These are phyloP conservation scores for Nidularia pulvinata DNA, from an alignment of 768 basidiomycete species.

Conservation along the genomic window DNA sequence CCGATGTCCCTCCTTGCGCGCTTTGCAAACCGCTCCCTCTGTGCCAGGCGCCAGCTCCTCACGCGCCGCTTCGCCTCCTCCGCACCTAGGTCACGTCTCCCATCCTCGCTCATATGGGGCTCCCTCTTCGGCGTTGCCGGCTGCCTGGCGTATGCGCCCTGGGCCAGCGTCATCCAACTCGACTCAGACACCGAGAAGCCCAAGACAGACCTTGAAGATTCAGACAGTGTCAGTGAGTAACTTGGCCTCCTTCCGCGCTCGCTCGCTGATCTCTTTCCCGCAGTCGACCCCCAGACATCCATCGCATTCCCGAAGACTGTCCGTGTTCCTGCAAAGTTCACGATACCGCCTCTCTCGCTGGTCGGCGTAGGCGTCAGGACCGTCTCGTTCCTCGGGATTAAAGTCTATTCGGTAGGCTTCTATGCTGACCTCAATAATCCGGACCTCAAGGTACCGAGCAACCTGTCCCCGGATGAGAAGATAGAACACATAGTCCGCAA, in stretches of 20 bases:
- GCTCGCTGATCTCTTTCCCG: not conserved
- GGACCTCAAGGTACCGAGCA: conserved; percentile 55
- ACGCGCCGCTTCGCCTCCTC: conserved; percentile 12
- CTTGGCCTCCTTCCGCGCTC: not conserved
- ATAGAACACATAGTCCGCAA: conserved; percentile 66
- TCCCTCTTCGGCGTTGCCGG: conserved; percentile 22
- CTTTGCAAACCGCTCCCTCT: conserved; percentile 10
- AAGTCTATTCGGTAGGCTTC: conserved; percentile 90
- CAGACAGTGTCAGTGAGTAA: conserved; percentile 22
- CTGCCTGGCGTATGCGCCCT: conserved; percentile 14
- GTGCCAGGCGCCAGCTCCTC: not conserved
- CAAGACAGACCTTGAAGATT: conserved; percentile 3
- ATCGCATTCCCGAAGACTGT: conserved; percentile 73
- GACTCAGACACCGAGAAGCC: conserved; percentile 31
- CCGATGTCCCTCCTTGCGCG: conserved; percentile 14
- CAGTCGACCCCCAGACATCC: conserved; percentile 75
- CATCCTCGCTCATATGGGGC: no score
- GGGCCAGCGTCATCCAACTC: conserved; percentile 39
- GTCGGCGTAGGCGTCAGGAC: conserved; percentile 87
- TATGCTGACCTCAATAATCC: conserved; percentile 82
- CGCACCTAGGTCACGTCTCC: conserved; percentile 8
- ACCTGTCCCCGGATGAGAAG: conserved; percentile 68
- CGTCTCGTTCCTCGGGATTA: conserved; percentile 85
- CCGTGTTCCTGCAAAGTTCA: conserved; percentile 60
- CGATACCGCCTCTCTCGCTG: conserved; percentile 63